Base-by-base conservation (phyloP, 306 rosid species). In the Vachellia pachyceras region DNA sequence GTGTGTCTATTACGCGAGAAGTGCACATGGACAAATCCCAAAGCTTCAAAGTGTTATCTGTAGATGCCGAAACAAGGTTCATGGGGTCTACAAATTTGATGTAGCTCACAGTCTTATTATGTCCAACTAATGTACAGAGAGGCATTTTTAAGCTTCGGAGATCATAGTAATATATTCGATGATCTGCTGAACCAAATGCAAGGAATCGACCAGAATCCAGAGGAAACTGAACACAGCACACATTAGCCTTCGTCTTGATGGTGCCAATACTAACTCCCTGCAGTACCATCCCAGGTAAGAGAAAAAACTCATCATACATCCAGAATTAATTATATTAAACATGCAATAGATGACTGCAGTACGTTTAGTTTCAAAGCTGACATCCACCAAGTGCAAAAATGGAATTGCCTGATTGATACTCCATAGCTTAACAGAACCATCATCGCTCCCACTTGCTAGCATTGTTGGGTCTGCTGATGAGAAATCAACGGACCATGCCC, bases 391-490 rank as follows among this genome's bases (percentile, higher is more conserved):
- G 92, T 89, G 97, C 89, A 91, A 93, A 85, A 96, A 83, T 93
- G 92, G 88, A 96, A 92, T 95, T 96, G 97, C 99, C 99, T 96
- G 99, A 93, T 96, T 96, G 93, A 96, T 96, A 90, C 97, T 96
- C 99, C 99, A 96, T 86, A 96, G 97, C 97, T 96, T 96, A 63
- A 96, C 98, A 47, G 91, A 90, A 77, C 96, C 87, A 70, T 96
- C 99, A 35, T 96, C 98, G 49, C 99, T 94, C 76, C 99, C 99
- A 35, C 99, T 96, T 33, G 97, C 98, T 80, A 96, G 83, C 90
- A 96, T 82, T 75, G 99, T 96, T 29, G 99, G 99, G 78, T 96
- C 94, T 44, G 94, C 97, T 44, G 97, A 88, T 52, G 99, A 93
- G 80, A 86, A 93, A 88, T 96, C 99, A 23, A 96, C 90, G 40